A percentile compares a stretch with the other conserved stretches of the same genome.
Evolutionary conservation across 2,329 filamentous ascomycete genomes (phyloP).

Genomic region (Verticillium isaacii): DNA sequence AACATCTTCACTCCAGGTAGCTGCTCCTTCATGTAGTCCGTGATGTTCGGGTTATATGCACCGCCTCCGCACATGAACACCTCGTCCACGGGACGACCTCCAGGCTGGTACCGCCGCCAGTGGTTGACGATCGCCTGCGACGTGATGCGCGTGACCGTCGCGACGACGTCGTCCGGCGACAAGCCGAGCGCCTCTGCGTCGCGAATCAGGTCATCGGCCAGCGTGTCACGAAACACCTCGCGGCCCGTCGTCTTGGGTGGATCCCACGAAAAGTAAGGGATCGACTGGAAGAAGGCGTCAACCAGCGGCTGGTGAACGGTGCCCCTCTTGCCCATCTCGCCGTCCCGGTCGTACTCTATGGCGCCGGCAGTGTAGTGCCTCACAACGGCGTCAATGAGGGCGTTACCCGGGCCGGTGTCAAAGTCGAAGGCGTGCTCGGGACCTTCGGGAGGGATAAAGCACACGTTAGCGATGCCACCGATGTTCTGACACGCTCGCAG

Average conservation of each 20-base stretch:
- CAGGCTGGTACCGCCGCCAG: conserved; percentile 38
- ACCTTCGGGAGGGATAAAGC: conserved; percentile 49
- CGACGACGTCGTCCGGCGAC: conserved; percentile 46
- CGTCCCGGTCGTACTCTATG: conserved; percentile 46
- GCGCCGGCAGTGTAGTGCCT: conserved; percentile 47
- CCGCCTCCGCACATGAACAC: conserved; percentile 59
- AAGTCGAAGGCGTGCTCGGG: conserved; percentile 40
- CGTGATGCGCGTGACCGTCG: conserved; percentile 55
- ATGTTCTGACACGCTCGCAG: conserved; percentile 58
- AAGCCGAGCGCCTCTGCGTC: conserved; percentile 38
- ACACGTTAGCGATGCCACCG: conserved; percentile 56
- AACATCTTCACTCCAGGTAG: conserved; percentile 44
- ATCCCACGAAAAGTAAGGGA: conserved; percentile 44
- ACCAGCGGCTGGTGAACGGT: conserved; percentile 46
- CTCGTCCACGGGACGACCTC: conserved; percentile 39
- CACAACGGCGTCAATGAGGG: conserved; percentile 52
- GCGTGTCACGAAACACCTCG: conserved; percentile 54
- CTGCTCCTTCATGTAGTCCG: conserved; percentile 41
- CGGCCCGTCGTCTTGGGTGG: conserved; percentile 55
- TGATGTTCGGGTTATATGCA: conserved; percentile 54
- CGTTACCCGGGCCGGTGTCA: conserved; percentile 52
- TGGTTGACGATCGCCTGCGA: conserved; percentile 51
- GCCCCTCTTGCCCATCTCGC: conserved; percentile 43
- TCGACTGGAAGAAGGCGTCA: conserved; percentile 38
- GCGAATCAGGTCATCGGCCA: conserved; percentile 47